These are phyloP conservation scores for Pseudogymnoascus sp. DNA, from an alignment of 2,329 filamentous ascomycete species.

Conservation along the genomic window DNA sequence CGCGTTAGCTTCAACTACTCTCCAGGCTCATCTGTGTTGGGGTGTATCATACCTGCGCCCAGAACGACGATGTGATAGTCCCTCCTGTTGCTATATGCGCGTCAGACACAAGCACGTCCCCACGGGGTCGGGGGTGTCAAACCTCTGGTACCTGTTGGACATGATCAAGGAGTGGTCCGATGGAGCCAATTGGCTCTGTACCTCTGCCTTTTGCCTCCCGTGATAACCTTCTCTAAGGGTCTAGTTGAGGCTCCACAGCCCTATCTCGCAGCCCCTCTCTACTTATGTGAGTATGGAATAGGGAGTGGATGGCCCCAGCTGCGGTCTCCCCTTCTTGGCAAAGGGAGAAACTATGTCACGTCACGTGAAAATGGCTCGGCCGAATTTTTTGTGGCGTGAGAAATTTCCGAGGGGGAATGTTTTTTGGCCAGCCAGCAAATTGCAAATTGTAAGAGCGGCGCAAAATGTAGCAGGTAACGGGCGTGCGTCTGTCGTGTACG, in stretches of 20 bases:
- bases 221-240: constrained; percentile 4
- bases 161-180: not conserved
- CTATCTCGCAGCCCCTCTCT: constrained; percentile 6
- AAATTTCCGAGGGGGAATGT: not conserved
- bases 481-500: not conserved
- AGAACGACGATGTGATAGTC: constrained; percentile 61
- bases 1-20: not conserved
- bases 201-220: not conserved
- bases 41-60: constrained; percentile 43
- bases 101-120: constrained; percentile 10
- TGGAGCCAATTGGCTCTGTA: constrained; percentile 6
- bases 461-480: not conserved
- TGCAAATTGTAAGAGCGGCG: no score
- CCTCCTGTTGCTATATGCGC: constrained; percentile 32
- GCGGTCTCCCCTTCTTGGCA: not conserved
- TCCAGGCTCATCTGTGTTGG: not conserved
- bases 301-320: constrained; percentile 4
- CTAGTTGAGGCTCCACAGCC: constrained; percentile 5
- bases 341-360: not conserved
- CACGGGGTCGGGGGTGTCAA: not conserved
- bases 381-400: not conserved
- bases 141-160: constrained; percentile 10
- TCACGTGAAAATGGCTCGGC: not conserved
- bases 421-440: no score
- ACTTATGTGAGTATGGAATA: constrained; percentile 6